Conservation (phyloP, 2,329 filamentous ascomycete species). For the Monosporascus sp. region DNA sequence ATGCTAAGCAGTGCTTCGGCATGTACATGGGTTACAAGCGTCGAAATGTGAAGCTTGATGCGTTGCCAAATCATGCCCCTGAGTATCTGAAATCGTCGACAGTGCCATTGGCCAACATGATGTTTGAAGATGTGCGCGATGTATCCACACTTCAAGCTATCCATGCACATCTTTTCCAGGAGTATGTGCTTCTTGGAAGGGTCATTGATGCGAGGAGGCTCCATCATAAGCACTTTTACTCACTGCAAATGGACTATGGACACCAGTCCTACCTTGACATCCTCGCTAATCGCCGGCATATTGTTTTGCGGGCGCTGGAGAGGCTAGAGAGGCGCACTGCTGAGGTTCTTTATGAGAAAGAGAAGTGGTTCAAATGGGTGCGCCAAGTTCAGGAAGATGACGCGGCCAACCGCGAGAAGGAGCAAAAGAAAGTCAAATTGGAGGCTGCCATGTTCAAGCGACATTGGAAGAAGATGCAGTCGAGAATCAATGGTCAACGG, state of each 20-base stretch:
- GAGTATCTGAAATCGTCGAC: slow-evolving; percentile 29
- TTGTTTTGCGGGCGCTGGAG: slow-evolving; percentile 33
- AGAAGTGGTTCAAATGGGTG: slow-evolving; percentile 46
- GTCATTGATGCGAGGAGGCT: slow-evolving; percentile 20
- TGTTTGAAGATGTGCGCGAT: slow-evolving; percentile 32
- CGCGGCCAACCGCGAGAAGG: slow-evolving; percentile 39
- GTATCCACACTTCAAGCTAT: slow-evolving; percentile 32
- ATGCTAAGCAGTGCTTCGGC: slow-evolving; percentile 36
- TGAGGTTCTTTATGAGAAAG: slow-evolving; percentile 37
- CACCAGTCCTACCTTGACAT: slow-evolving; percentile 26
- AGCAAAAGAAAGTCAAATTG: slow-evolving; percentile 43
- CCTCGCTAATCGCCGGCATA: slow-evolving; percentile 25
- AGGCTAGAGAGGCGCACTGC: slow-evolving; percentile 35
- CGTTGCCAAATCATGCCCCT: slow-evolving; percentile 28
- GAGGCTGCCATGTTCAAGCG: slow-evolving; percentile 43
- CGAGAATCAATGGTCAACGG: slow-evolving; percentile 32
- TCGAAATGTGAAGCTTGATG: slow-evolving; percentile 39
- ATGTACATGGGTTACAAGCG: slow-evolving; percentile 45
- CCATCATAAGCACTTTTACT: slow-evolving; percentile 26
- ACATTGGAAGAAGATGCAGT: slow-evolving; percentile 38
- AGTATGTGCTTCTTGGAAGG: slow-evolving; percentile 22
- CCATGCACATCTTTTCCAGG: slow-evolving; percentile 34
- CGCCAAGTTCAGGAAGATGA: slow-evolving; percentile 38
- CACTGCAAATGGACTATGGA: slow-evolving; percentile 25
- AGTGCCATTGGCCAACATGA: slow-evolving; percentile 32